These are phyloP conservation scores for Phytophthora sojae DNA, from an alignment of 352 stramenopile species.

Conservation along the genomic window DNA sequence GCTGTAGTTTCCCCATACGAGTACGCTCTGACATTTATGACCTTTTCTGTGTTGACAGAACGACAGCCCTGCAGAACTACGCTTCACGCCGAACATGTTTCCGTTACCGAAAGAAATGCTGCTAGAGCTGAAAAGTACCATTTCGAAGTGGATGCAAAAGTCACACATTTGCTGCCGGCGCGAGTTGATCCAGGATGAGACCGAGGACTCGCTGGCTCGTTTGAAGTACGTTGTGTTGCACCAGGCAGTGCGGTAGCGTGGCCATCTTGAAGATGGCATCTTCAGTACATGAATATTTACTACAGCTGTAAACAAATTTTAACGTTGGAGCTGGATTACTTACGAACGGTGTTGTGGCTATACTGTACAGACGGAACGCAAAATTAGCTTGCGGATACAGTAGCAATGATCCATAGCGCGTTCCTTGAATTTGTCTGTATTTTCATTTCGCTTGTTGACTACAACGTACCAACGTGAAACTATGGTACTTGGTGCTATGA, in stretches of 20 bases:
- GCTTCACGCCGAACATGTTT: constrained; percentile 70
- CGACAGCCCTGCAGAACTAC: constrained; percentile 40
- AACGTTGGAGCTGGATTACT: too few species aligned
- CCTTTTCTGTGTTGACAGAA: constrained; percentile 22
- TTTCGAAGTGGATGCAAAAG: constrained; percentile 41
- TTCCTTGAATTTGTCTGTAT: too few species aligned
- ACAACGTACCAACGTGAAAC: too few species aligned
- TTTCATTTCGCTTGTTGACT: too few species aligned
- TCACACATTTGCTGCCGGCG: constrained; percentile 27
- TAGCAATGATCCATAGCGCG: too few species aligned
- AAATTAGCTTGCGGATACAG: too few species aligned
- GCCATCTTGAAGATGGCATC: not conserved
- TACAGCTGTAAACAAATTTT: too few species aligned
- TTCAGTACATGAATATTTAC: too few species aligned
- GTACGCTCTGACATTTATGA: not conserved
- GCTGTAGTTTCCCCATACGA: not conserved
- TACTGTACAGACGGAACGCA: too few species aligned
- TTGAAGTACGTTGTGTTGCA: constrained; percentile 47
- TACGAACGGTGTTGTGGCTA: too few species aligned
- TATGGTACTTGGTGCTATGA: too few species aligned
- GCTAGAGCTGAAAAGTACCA: constrained; percentile 51
- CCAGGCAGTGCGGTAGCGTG: constrained; percentile 3
- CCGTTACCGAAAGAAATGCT: constrained; percentile 69
- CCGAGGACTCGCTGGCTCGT: constrained; percentile 24
- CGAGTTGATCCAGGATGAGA: not conserved